Percentiles rank a stretch among this genome's conserved stretches.
Evolutionary conservation across 768 basidiomycete genomes (phyloP).

Genomic region (Boletus subparvulus): DNA sequence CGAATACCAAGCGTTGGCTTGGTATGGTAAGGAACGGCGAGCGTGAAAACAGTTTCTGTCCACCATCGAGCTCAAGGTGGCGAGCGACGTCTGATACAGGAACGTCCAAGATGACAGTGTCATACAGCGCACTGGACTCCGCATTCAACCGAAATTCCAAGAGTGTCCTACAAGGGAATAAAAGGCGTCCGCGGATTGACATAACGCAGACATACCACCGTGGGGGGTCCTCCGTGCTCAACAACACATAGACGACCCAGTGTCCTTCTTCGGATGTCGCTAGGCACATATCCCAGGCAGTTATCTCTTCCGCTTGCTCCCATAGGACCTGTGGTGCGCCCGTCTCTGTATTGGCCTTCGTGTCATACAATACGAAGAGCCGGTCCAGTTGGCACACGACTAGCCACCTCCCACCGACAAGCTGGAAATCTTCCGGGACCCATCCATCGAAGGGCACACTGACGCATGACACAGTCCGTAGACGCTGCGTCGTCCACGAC

Average conservation of each 20-base stretch:
- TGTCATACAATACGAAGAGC: constrained; percentile 3
- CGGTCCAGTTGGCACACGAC: background rate
- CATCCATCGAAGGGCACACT: background rate
- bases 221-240: background rate
- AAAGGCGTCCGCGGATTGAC: background rate
- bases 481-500: background rate
- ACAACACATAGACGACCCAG: background rate
- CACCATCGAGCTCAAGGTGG: too few relatives aligned
- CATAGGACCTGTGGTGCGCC: background rate
- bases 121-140: background rate
- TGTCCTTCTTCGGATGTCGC: background rate
- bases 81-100: background rate
- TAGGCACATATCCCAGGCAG: background rate
- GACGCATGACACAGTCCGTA: background rate
- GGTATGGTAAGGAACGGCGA: too few relatives aligned
- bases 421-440: too few relatives aligned
- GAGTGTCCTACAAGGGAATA: background rate
- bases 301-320: background rate
- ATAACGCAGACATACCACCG: background rate
- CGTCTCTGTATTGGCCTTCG: background rate
- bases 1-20: background rate
- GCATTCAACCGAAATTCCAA: background rate
- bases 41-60: too few relatives aligned
- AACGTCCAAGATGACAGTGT: background rate
- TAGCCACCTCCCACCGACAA: constrained; percentile 5